Evolutionary conservation across 2,329 filamentous ascomycete genomes (phyloP).

Genomic region (Verticillium isaacii): DNA sequence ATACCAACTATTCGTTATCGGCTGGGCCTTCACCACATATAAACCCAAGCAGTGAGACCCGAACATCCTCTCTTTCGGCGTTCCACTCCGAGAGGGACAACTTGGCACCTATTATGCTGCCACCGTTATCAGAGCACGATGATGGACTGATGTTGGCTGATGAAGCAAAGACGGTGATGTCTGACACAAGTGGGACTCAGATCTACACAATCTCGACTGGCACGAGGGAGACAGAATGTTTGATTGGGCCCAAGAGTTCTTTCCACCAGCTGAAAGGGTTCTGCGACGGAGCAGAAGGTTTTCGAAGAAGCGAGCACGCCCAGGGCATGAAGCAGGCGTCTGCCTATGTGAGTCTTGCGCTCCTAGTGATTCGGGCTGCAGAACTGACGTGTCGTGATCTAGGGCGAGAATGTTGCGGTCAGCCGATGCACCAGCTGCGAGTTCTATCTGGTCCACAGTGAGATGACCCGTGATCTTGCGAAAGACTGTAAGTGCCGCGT

Average conservation of each 20-base stretch:
- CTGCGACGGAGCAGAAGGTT: conserved; percentile 32
- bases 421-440: conserved; percentile 20
- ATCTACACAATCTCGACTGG: background rate
- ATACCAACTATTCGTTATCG: background rate
- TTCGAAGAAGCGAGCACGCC: conserved; percentile 27
- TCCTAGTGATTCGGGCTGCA: conserved; percentile 5
- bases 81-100: conserved; percentile 1
- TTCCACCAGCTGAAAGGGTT: conserved; percentile 29
- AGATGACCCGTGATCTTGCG: conserved; percentile 23
- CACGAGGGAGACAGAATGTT: conserved; percentile 4
- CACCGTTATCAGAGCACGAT: background rate
- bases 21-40: background rate
- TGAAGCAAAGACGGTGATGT: background rate
- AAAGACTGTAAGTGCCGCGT: conserved; percentile 18
- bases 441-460: conserved; percentile 20
- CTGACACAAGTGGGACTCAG: background rate
- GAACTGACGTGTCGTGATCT: conserved; percentile 2
- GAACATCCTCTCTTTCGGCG: conserved; percentile 1
- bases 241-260: conserved; percentile 27
- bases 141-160: conserved; percentile 11
- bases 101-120: background rate
- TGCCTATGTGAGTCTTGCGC: conserved; percentile 7
- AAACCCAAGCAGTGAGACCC: background rate
- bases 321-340: conserved; percentile 26
- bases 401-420: conserved; percentile 14